Conservation (phyloP, 176 grass and related monocot genomes). For the Typha latifolia region DNA sequence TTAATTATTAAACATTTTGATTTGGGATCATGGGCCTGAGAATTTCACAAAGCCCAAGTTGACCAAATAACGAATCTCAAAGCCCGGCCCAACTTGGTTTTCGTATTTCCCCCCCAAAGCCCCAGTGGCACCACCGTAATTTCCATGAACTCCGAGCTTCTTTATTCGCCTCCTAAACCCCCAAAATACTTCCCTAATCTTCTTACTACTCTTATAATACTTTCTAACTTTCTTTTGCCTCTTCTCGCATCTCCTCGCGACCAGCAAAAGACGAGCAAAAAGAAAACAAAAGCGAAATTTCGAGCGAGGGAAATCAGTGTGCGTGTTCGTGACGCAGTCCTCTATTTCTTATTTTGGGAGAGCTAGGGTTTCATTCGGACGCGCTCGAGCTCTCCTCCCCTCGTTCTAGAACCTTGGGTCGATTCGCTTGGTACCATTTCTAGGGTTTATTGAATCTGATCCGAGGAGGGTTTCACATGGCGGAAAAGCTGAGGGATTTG, state of each 20-base stretch:
- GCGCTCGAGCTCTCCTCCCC: background rate
- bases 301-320: background rate
- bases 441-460: conserved; percentile 22
- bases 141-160: background rate
- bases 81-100: too few species aligned
- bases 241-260: background rate
- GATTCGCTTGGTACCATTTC: background rate
- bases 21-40: too few species aligned
- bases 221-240: background rate
- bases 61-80: too few species aligned
- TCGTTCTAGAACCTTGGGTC: background rate
- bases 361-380: background rate
- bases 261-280: background rate
- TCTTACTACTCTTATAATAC: too few species aligned
- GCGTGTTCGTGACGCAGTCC: background rate
- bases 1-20: too few species aligned
- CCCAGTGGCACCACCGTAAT: background rate
- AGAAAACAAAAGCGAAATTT: background rate
- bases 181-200: background rate
- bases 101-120: too few species aligned
- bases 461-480: conserved; percentile 27
- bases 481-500: conserved; percentile 94
- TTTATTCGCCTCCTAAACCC: background rate
- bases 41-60: too few species aligned
- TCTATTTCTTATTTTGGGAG: background rate